Evolutionary conservation across 257 asterid species (phyloP).

Genomic region (Solanum pinnatisectum): DNA sequence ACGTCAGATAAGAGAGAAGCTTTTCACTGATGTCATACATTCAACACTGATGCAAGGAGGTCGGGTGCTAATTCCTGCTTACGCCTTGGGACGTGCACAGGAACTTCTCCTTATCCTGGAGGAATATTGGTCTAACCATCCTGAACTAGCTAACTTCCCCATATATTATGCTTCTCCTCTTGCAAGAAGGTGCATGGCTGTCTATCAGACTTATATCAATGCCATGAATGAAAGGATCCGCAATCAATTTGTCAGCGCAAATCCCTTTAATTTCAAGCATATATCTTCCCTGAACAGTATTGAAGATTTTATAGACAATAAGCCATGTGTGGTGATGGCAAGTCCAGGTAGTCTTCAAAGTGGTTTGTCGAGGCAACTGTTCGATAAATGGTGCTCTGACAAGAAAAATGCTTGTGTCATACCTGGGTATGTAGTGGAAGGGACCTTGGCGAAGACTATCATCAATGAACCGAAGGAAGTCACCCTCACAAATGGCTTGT

Average conservation of each 20-base stretch:
- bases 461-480: conserved; percentile 92
- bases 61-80: conserved; percentile 89
- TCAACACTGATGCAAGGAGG: conserved; percentile 79
- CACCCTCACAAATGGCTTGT: conserved; percentile 76
- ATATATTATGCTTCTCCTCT: conserved; percentile 97
- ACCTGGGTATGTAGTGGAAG: conserved; percentile 88
- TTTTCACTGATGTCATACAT: conserved; percentile 84
- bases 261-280: conserved; percentile 90
- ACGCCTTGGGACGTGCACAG: conserved; percentile 95
- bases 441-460: conserved; percentile 80
- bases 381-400: conserved; percentile 91
- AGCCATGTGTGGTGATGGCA: conserved; percentile 96
- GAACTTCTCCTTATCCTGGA: conserved; percentile 91
- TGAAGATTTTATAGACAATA: conserved; percentile 74
- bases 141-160: conserved; percentile 74
- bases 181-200: conserved; percentile 94
- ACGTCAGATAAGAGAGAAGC: conserved; percentile 73
- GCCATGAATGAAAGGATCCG: conserved; percentile 91
- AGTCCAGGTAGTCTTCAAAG: conserved; percentile 93
- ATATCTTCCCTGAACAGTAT: conserved; percentile 74
- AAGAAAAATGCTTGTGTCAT: conserved; percentile 77
- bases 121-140: conserved; percentile 90
- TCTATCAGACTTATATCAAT: conserved; percentile 87
- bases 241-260: conserved; percentile 55
- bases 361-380: conserved; percentile 89